phyloP scores from a whole-genome alignment of 2,329 filamentous ascomycete species.

The Nemania sp. region DNA sequence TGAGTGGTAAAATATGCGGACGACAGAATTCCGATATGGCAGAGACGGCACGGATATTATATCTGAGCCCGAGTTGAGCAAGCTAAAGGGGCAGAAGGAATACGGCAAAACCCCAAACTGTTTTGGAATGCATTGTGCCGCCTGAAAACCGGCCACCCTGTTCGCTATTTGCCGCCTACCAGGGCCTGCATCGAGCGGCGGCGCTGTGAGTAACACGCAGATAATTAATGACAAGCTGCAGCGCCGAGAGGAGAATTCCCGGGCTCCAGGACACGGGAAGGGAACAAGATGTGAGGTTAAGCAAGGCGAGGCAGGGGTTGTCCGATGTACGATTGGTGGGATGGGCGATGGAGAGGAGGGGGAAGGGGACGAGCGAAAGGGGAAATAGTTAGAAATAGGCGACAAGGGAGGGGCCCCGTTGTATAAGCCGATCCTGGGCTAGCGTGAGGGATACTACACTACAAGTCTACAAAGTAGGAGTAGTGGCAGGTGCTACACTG shows the following conservation, averaged over 20 bases:
- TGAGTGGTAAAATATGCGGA: slow-evolving; percentile 16
- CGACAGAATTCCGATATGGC: slow-evolving; percentile 24
- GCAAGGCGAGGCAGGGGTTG: slow-evolving; percentile 26
- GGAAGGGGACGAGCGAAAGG: slow-evolving; percentile 17
- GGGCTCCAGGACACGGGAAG: slow-evolving; percentile 28
- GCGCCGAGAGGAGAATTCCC: slow-evolving; percentile 19
- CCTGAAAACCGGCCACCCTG: slow-evolving; percentile 16
- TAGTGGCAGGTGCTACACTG: slow-evolving; percentile 24
- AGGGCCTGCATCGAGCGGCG: background rate
- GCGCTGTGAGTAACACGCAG: background rate
- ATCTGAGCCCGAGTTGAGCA: slow-evolving; percentile 34
- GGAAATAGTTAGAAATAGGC: too few relatives aligned
- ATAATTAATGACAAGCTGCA: slow-evolving; percentile 21
- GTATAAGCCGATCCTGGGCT: too few relatives aligned
- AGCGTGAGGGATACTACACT: too few relatives aligned
- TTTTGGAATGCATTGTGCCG: slow-evolving; percentile 36
- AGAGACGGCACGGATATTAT: slow-evolving; percentile 41
- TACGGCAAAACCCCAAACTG: slow-evolving; percentile 38
- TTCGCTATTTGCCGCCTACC: slow-evolving; percentile 16
- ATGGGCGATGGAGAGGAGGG: slow-evolving; percentile 15
- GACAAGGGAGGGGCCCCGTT: background rate
- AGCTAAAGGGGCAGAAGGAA: slow-evolving; percentile 32
- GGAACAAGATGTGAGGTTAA: slow-evolving; percentile 19
- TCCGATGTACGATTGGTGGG: slow-evolving; percentile 15
- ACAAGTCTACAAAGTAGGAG: too few relatives aligned